Base-by-base conservation (phyloP, 257 asterid species). In the Lycium ferocissimum region DNA sequence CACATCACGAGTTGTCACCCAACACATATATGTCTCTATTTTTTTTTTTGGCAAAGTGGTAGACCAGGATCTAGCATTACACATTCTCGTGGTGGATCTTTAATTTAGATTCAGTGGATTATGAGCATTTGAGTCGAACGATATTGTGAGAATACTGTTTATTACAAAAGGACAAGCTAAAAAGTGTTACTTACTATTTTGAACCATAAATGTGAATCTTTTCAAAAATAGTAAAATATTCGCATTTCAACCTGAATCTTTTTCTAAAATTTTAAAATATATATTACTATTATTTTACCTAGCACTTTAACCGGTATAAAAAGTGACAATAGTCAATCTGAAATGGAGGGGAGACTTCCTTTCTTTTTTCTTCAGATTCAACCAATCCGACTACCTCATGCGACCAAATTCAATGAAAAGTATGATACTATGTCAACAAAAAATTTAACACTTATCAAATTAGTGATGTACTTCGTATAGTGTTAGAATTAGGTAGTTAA, bases 401-500 rank as follows among this genome's bases (percentile, higher is more conserved):
- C 78, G 53, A 69, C 78, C 7, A 69, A 17, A 40, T 70, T 56
- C n/a, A 56, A 56, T 5, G 61, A 14, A 14, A 26, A 14, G 8
- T 56, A 56, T 56, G 61, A 56, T 5, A 6, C 61, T 1, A 54
- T 56, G 61, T 45, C 10, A 45, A 45, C 15, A 4, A n/a, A 10
- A 43, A 45, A 73, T 10, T 73, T 6, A 45, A 73, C 2, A n/a
- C 38, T 45, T n/a, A 38, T 10, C 2, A n/a, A 72, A 72, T 37
- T 45, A 33, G 40, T 26, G 73, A 67, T 45, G n/a, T 58, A 73
- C 58, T 45, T 45, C 10, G 80, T 47, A 73, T 20, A 73, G 61
- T 47, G 61, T 73, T 47, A 73, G 20, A 73, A 47, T 73, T 47
- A 73, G 81, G 43, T 12, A 20, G 43, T 12, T 73, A 47, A 73